A percentile compares a stretch with the other conserved stretches of the same genome.
phyloP scores from a whole-genome alignment of 129 eudicot genomes.

The Daucus carota region DNA sequence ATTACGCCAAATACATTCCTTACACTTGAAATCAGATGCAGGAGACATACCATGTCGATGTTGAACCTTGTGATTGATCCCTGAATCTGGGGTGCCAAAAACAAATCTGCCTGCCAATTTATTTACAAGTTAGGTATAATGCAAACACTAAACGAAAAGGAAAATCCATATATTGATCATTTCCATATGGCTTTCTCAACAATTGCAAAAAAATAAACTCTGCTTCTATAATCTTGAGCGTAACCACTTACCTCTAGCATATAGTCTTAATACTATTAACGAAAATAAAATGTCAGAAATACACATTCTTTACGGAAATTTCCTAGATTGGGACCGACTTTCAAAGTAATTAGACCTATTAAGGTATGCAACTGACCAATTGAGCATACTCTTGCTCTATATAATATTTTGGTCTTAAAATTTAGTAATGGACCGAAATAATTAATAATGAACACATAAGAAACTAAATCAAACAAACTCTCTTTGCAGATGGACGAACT shows the following conservation, averaged over 20 bases:
- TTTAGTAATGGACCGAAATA: neutral
- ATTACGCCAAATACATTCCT: neutral
- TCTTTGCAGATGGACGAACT: neutral
- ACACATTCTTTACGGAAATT: neutral
- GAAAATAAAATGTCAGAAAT: neutral
- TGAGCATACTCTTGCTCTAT: neutral
- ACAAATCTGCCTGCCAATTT: conserved; percentile 65
- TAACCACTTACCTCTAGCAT: neutral
- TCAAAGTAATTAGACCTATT: neutral
- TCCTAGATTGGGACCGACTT: neutral
- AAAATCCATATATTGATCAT: neutral
- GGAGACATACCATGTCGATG: conserved; percentile 50
- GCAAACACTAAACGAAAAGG: neutral
- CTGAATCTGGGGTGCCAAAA: conserved; percentile 72
- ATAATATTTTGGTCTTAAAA: neutral
- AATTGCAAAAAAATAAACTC: neutral
- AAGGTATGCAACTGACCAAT: neutral
- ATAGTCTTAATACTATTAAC: neutral
- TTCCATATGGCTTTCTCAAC: neutral
- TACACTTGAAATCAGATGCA: conserved; percentile 1
- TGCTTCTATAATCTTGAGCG: neutral
- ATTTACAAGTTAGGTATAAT: neutral
- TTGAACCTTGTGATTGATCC: conserved; percentile 44
- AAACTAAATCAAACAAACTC: neutral
- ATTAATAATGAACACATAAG: neutral